Conservation (phyloP, 2,329 filamentous ascomycete species). For the Ascocoryne sarcoides region DNA sequence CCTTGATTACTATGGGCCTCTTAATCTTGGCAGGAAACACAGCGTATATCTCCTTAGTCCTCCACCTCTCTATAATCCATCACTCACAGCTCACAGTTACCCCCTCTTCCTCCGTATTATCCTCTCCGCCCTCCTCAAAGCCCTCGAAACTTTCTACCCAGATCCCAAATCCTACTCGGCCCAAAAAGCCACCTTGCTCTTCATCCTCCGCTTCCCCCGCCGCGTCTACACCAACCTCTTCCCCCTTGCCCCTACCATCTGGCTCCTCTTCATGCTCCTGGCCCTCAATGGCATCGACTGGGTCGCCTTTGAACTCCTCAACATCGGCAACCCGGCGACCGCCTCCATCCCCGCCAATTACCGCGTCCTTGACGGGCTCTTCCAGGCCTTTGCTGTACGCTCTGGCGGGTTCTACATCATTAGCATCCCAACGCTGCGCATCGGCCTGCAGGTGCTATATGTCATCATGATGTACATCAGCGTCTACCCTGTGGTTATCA, state of each 20-base stretch:
- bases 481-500: constrained; percentile 52
- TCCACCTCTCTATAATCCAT: not conserved
- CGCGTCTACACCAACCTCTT: constrained; percentile 57
- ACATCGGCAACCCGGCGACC: constrained; percentile 50
- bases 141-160: constrained; percentile 22
- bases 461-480: constrained; percentile 57
- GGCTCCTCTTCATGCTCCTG: constrained; percentile 51
- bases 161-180: constrained; percentile 28
- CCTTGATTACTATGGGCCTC: constrained; percentile 12
- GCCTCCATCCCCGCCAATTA: constrained; percentile 41
- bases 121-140: constrained; percentile 42
- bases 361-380: constrained; percentile 54
- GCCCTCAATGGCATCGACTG: constrained; percentile 54
- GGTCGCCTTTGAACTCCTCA: constrained; percentile 56
- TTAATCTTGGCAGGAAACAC: constrained; percentile 48
- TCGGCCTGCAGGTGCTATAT: constrained; percentile 50
- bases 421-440: constrained; percentile 43
- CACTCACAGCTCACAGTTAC: constrained; percentile 32
- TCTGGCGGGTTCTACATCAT: constrained; percentile 60
- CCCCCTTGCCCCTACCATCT: constrained; percentile 54
- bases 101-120: constrained; percentile 52
- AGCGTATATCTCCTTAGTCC: constrained; percentile 29
- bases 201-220: constrained; percentile 46
- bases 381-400: constrained; percentile 55
- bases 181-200: constrained; percentile 36